Evolutionary conservation across 1,139 yeast genomes (phyloP), one percentile per base, ranked within the genome.

Genomic region (Nakaseomyces kungkrabaensis): DNA sequence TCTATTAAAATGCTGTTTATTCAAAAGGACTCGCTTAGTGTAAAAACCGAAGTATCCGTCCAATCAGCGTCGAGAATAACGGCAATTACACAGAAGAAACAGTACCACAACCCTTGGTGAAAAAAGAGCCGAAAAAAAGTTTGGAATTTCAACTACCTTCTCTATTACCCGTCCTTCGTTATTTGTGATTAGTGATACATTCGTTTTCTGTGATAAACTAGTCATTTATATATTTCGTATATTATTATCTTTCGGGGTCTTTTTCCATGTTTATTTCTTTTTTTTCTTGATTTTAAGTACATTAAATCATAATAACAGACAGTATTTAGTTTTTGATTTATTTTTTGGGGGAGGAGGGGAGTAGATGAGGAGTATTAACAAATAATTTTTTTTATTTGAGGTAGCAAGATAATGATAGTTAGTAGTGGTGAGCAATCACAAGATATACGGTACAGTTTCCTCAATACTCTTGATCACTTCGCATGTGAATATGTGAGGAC

Each of bases 401-500:
- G 22, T 17, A 17, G 22, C 22, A 17, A 17, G 22, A 38, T 9
- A 26, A 38, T 38, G 45, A 41, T 34, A 13, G 43, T 34, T 26
- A 25, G 22, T 22, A 37, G 41, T 22, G 41, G 29, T 11, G 48
- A 40, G 41, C 34, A 32, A 36, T 40, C 38, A 11, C 29, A 31
- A 38, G 67, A 63, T 50, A 57, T 62, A 31, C 57, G 68, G 29
- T 60, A 62, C 53, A 55, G 56, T 41, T 62, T 62, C 48, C 54
- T 65, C 4, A 54, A 56, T 29, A 59, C 68, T 1, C 60, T 75
- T 52, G 80, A 76, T 54, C 79, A 75, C 55, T 59, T 75, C 24
- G 79, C 79, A 0, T 72, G 78, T 49, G 79, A 75, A 50, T 59
- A 75, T 13, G 71, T 73, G 5, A 60, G 79, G 37, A 70, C 75